Percentiles rank a stretch among this genome's conserved stretches.
Evolutionary conservation across 2,329 filamentous ascomycete species (phyloP).

Genomic region (Fusarium pilosicola): DNA sequence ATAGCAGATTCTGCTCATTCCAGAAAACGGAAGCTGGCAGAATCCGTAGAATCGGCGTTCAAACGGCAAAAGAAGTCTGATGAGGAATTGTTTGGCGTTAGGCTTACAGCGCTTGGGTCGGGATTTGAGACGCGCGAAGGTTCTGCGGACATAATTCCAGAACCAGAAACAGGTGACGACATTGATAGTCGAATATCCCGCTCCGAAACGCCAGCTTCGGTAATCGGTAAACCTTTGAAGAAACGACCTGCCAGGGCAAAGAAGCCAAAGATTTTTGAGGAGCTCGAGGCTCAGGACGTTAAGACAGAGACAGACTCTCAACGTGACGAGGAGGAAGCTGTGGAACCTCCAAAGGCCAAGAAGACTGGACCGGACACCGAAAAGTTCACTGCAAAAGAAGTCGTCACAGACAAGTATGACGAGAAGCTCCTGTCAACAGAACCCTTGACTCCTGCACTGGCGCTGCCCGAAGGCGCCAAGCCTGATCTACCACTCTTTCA

Average conservation of each 20-base stretch:
- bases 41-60: slow-evolving; percentile 72
- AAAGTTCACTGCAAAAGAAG: slow-evolving; percentile 44
- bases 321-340: slow-evolving; percentile 51
- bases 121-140: slow-evolving; percentile 59
- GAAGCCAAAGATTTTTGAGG: slow-evolving; percentile 81
- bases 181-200: slow-evolving; percentile 53
- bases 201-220: slow-evolving; percentile 58
- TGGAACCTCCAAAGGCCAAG: slow-evolving; percentile 24
- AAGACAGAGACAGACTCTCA: slow-evolving; percentile 60
- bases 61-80: slow-evolving; percentile 85
- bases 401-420: slow-evolving; percentile 54
- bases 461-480: slow-evolving; percentile 56
- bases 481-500: slow-evolving; percentile 59
- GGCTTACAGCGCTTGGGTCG: slow-evolving; percentile 62
- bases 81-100: slow-evolving; percentile 79
- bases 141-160: slow-evolving; percentile 61
- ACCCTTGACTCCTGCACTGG: slow-evolving; percentile 56
- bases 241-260: slow-evolving; percentile 68
- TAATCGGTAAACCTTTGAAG: slow-evolving; percentile 61
- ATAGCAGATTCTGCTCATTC: slow-evolving; percentile 65
- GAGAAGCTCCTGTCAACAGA: slow-evolving; percentile 62
- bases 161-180: slow-evolving; percentile 58
- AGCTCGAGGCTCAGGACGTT: slow-evolving; percentile 69
- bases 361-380: slow-evolving; percentile 15
- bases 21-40: slow-evolving; percentile 79